Base-by-base conservation (phyloP, 352 stramenopile genomes). In the Pythium phragmiticola region DNA sequence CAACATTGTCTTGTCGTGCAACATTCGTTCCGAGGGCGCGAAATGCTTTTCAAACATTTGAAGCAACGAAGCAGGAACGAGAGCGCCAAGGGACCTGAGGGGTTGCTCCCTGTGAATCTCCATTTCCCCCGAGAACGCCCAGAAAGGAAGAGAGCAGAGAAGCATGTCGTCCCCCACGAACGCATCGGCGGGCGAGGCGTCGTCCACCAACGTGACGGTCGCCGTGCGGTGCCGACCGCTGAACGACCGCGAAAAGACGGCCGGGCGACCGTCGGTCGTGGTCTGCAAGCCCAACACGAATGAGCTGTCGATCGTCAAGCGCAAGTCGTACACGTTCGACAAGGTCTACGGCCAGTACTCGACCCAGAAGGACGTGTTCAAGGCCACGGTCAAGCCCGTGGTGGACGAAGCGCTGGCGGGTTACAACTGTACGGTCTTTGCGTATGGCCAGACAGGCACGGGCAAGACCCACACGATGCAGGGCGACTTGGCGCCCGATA, bases 401-500 rank as follows among this genome's bases (percentile, higher is more conserved):
- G 97, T 99, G 33, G 87, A 96, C 37, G 97, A 99, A 75, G 95
- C 98, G 42, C 82, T 99, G 43, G 79, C 78, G 0, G 96, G 96
- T 0, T 99, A 97, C 76, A 98, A 98, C 74, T 98, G 87, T 69
- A 98, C 94, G 8, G 92, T 98, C 13, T 98, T 99, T 73, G 95
- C 96, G 26, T 99, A 99, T 70, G 97, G 97, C 49, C 97, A 99
- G 78, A 98, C 87, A 4, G 95, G 96, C 42, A 98, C 96, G 17
- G 96, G 97, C 41, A 99, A 99, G 79, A 99, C 97, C 42, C 93
- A 98, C 78, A 99, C 97, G 3, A 99, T 99, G 94, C 96, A 99
- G 74, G 97, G 96, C 37, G 81, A 90, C 11, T 63, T 99, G n/a
- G 74, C 77, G 42, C 80, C 89, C 0, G 84, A 88, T 61, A 73